Base-by-base conservation (phyloP, 495 filamentous ascomycete species). In the Astrothelium subdiscretum region DNA sequence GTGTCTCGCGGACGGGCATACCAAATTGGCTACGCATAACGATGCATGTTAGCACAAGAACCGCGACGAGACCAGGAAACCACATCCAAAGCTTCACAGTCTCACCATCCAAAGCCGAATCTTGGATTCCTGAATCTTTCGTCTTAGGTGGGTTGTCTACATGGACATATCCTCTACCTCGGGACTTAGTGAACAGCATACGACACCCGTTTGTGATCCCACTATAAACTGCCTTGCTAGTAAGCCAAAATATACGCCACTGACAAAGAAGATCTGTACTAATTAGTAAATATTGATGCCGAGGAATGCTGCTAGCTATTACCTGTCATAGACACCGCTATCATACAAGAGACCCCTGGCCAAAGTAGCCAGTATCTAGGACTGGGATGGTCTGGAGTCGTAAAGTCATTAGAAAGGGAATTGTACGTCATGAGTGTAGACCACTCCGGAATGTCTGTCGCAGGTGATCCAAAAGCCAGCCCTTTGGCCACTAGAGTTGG, bases 351-450 rank as follows among this genome's bases (percentile, higher is more conserved):
- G 26, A 88, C 85, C 64, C 84, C 77, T 27, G 84, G 84, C 84
- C 84, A 87, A 4, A 87, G 73, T 0, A 87, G 73, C 84, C 85
- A 87, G 67, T 85, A 87, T 6, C 84, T 75, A 18, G 84, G 84
- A 5, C 76, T 80, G 1, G 84, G 84, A 2, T 71, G 71, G 58
- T 79, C 63, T 60, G 74, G 71, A 59, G 63, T 72, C 42, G 76
- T 72, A 62, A 76, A 75, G 8, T 79, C 70, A 62, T 76, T 67
- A 32, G 59, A 70, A 57, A 86, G 76, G 12, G 79, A 83, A 31
- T 71, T 66, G 69, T 82, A 86, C 22, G 43, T 73, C 63, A 80
- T 78, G 29, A 74, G 71, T 24, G 71, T 70, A n/a, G 73, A 71
- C 78, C 80, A 86, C 59, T 78, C 69, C n/a, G 78, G 77, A 54